Evolutionary conservation across 2,329 filamentous ascomycete genomes (phyloP).

Genomic region (Aspergillus chevalieri): DNA sequence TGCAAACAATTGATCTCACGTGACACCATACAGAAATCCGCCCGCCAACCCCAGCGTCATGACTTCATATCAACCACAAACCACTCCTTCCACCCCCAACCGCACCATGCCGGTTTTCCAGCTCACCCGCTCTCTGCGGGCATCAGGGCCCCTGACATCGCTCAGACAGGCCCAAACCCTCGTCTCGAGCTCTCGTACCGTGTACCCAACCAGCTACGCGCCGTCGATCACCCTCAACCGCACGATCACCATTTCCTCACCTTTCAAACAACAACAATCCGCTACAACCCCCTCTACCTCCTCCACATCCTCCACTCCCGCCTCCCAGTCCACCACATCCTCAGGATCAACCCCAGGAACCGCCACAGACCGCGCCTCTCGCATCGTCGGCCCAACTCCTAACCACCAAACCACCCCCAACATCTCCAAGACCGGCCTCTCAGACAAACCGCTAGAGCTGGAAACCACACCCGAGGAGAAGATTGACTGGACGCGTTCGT

Average conservation of each 20-base stretch:
- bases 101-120: conserved; percentile 17
- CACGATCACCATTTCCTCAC: conserved; percentile 4
- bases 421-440: conserved; percentile 34
- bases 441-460: conserved; percentile 30
- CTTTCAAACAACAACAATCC: conserved; percentile 6
- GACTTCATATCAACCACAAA: conserved; percentile 4
- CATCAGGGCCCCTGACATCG: conserved; percentile 10
- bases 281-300: conserved; percentile 6
- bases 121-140: conserved; percentile 14
- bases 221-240: conserved; percentile 7
- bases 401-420: conserved; percentile 28
- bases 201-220: background rate
- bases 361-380: conserved; percentile 10
- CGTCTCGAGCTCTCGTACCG: background rate
- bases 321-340: background rate
- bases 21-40: conserved; percentile 11
- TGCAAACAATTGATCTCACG: conserved; percentile 12
- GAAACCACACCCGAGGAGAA: conserved; percentile 32
- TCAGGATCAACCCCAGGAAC: conserved; percentile 3
- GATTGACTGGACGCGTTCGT: conserved; percentile 79
- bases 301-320: background rate
- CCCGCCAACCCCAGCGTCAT: conserved; percentile 6
- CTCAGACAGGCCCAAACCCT: background rate
- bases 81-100: background rate
- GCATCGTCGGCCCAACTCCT: conserved; percentile 17